Evolutionary conservation across 2,329 filamentous ascomycete species (phyloP).

Genomic region (Colletotrichum limetticola): DNA sequence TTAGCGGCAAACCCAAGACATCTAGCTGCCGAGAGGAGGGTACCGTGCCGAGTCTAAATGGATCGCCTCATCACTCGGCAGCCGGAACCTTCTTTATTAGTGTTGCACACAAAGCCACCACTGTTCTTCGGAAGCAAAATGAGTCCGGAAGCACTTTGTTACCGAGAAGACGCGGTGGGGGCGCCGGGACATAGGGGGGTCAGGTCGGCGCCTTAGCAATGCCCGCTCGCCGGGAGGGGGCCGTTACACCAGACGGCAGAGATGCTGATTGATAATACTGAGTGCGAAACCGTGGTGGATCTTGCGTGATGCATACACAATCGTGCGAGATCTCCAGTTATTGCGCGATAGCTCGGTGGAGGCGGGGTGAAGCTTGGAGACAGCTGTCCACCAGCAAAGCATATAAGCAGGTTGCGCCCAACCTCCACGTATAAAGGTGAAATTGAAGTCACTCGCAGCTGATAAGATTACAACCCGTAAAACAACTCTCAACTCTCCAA

Average conservation of each 20-base stretch:
- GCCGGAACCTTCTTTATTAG: background rate
- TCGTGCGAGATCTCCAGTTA: constrained; percentile 16
- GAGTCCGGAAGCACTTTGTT: background rate
- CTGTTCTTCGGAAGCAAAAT: background rate
- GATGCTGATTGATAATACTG: background rate
- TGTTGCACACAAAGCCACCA: background rate
- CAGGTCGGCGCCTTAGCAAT: background rate
- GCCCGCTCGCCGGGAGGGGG: background rate
- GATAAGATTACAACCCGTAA: background rate
- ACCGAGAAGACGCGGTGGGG: background rate
- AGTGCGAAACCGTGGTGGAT: background rate
- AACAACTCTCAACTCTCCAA: background rate
- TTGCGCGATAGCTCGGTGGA: constrained; percentile 19
- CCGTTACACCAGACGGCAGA: background rate
- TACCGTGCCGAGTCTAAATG: background rate
- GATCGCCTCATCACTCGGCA: background rate
- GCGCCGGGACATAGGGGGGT: background rate
- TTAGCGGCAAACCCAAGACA: background rate
- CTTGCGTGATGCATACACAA: constrained; percentile 4
- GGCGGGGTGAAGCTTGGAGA: background rate
- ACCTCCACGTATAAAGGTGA: background rate
- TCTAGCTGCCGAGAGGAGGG: background rate
- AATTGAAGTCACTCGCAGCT: background rate
- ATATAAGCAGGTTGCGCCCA: constrained; percentile 6
- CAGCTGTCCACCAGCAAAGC: background rate